A percentile compares a stretch with the other conserved stretches of the same genome.
Conservation (phyloP, 768 basidiomycete species). For the Gymnopilus junonius region DNA sequence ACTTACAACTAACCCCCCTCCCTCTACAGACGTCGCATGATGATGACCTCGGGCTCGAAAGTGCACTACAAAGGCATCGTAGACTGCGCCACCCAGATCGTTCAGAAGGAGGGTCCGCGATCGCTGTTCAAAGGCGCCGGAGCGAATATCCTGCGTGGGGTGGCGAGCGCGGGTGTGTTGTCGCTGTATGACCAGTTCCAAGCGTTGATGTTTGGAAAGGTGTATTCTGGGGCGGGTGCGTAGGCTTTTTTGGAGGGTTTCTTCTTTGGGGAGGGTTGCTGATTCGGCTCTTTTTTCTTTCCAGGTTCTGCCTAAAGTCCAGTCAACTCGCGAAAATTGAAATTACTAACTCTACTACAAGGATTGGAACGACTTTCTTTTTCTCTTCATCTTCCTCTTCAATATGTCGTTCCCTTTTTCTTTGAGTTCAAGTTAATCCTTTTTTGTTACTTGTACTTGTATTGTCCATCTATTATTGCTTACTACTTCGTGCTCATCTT, state of each 20-base stretch:
- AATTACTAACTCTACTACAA: too few relatives aligned
- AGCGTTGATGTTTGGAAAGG: slow-evolving; percentile 96
- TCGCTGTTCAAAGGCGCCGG: slow-evolving; percentile 99
- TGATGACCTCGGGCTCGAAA: slow-evolving; percentile 98
- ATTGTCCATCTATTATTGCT: too few relatives aligned
- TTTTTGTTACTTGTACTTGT: too few relatives aligned
- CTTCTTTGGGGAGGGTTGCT: not conserved
- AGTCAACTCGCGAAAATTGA: too few relatives aligned
- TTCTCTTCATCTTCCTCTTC: too few relatives aligned
- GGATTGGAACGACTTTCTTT: too few relatives aligned
- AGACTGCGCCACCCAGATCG: slow-evolving; percentile 92
- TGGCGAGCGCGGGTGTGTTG: slow-evolving; percentile 99
- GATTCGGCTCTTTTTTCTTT: not conserved
- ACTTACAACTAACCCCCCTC: slow-evolving; percentile 15
- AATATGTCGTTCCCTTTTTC: too few relatives aligned
- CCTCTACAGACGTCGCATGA: slow-evolving; percentile 94
- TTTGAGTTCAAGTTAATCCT: too few relatives aligned
- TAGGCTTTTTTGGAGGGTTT: not conserved
- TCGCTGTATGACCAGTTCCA: slow-evolving; percentile 99
- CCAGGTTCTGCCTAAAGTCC: not conserved
- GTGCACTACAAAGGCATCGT: slow-evolving; percentile 99
- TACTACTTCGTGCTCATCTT: too few relatives aligned
- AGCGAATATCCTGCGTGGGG: slow-evolving; percentile 95
- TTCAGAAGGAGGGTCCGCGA: slow-evolving; percentile 92
- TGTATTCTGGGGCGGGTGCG: slow-evolving; percentile 86